Percentiles rank a stretch among this genome's conserved stretches.
Conservation (phyloP, 441 rosid species). For the Breynia disticha region DNA sequence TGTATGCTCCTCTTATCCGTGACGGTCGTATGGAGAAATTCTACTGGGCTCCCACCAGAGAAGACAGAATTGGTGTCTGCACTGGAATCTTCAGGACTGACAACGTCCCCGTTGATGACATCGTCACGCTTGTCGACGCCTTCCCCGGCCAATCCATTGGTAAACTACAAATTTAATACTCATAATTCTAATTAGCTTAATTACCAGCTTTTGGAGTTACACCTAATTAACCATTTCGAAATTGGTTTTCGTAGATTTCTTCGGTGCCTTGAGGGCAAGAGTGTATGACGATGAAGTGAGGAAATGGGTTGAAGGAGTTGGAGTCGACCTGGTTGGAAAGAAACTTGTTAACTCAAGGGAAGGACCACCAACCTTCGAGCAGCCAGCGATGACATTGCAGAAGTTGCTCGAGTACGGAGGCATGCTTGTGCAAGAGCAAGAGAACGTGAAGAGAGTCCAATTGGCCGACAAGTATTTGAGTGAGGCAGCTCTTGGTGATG, state of each 20-base stretch:
- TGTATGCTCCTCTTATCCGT: slow-evolving; percentile 93
- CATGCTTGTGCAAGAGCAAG: slow-evolving; percentile 90
- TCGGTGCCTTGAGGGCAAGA: slow-evolving; percentile 92
- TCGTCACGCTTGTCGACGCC: slow-evolving; percentile 68
- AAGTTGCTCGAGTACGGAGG: slow-evolving; percentile 79
- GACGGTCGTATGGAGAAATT: slow-evolving; percentile 99
- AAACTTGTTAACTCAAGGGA: slow-evolving; percentile 85
- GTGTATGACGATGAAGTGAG: slow-evolving; percentile 98
- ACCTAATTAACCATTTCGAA: background rate
- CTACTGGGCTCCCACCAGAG: slow-evolving; percentile 99
- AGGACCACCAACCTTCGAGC: slow-evolving; percentile 68
- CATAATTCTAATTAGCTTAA: no score
- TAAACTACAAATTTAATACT: slow-evolving; percentile 13
- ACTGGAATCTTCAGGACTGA: slow-evolving; percentile 70
- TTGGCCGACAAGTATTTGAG: slow-evolving; percentile 80
- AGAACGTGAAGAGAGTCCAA: slow-evolving; percentile 96
- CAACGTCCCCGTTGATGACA: slow-evolving; percentile 33
- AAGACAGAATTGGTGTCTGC: slow-evolving; percentile 93
- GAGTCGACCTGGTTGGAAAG: slow-evolving; percentile 63
- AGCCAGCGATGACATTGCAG: slow-evolving; percentile 61
- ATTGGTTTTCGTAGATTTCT: slow-evolving; percentile 50
- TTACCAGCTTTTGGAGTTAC: no score
- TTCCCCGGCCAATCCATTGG: slow-evolving; percentile 99
- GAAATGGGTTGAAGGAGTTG: slow-evolving; percentile 59
- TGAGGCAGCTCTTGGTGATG: slow-evolving; percentile 89